Evolutionary conservation across 2,329 filamentous ascomycete genomes (phyloP).

Genomic region (Cladorrhinum sp.): DNA sequence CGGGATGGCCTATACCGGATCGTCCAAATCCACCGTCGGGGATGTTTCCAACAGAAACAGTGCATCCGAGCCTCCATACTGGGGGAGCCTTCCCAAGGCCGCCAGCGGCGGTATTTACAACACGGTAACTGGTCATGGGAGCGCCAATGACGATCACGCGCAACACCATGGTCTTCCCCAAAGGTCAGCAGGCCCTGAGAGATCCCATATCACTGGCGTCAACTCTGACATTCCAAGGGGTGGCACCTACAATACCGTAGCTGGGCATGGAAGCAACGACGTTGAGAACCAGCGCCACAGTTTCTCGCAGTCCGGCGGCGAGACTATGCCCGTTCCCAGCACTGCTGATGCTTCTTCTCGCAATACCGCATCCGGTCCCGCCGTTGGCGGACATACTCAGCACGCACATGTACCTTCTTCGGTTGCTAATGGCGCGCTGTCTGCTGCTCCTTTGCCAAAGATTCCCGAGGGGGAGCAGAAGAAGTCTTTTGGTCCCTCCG

Average conservation of each 20-base stretch:
- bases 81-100: slow-evolving; percentile 25
- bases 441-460: slow-evolving; percentile 8
- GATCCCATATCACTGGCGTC: slow-evolving; percentile 11
- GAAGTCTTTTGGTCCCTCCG: background rate
- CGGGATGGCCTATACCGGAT: background rate
- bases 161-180: slow-evolving; percentile 21
- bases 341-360: background rate
- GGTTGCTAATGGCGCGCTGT: background rate
- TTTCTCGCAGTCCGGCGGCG: background rate
- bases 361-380: background rate
- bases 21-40: background rate
- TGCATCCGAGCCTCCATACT: slow-evolving; percentile 19
- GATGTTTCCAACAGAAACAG: background rate
- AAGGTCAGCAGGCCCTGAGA: slow-evolving; percentile 15
- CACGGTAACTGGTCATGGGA: slow-evolving; percentile 25
- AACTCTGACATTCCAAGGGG: slow-evolving; percentile 15
- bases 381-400: background rate
- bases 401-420: background rate
- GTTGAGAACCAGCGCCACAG: slow-evolving; percentile 17
- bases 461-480: slow-evolving; percentile 16
- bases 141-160: slow-evolving; percentile 22
- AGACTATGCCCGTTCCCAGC: background rate
- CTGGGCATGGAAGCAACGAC: slow-evolving; percentile 24
- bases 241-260: slow-evolving; percentile 24
- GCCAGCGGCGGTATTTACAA: slow-evolving; percentile 24